phyloP scores from a whole-genome alignment of 345 rosid species.

The Linum tenue region DNA sequence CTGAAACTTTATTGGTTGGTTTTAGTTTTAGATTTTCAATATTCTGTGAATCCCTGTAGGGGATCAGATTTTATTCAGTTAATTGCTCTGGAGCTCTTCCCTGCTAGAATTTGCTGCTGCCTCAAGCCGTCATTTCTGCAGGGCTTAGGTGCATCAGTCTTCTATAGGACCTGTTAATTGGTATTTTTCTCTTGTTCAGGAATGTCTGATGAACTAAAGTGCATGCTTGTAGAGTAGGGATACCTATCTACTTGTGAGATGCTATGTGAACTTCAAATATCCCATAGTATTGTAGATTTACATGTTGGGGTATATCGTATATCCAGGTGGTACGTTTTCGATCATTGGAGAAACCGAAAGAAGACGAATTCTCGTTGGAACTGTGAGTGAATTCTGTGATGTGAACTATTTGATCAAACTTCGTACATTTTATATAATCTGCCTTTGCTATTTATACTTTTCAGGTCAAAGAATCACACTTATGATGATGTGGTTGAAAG shows the following conservation, averaged over 20 bases:
- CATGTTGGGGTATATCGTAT: neutral
- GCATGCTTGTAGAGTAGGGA: too few relatives aligned
- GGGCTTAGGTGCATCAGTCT: too few relatives aligned
- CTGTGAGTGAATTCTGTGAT: slow-evolving; percentile 43
- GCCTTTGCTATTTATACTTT: neutral
- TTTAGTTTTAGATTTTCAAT: neutral
- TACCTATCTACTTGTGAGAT: neutral
- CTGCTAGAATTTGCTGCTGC: too few relatives aligned
- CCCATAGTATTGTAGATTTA: neutral
- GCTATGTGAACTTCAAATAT: neutral
- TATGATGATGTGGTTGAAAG: slow-evolving; percentile 92
- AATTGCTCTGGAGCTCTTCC: too few relatives aligned
- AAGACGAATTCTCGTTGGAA: slow-evolving; percentile 83
- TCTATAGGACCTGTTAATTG: neutral
- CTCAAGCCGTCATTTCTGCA: too few relatives aligned
- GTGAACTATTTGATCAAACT: neutral
- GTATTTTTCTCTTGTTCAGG: slow-evolving; percentile 13
- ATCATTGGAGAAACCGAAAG: slow-evolving; percentile 78
- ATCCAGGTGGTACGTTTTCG: slow-evolving; percentile 76
- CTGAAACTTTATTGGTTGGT: neutral
- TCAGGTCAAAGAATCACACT: slow-evolving; percentile 78
- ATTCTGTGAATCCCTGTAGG: neutral
- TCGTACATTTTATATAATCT: slow-evolving; percentile 4
- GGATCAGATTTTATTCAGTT: neutral
- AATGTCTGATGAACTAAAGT: too few relatives aligned